Percentiles rank a stretch among this genome's conserved stretches.
Conservation (phyloP, 768 basidiomycete species). For the Collybia sp. region DNA sequence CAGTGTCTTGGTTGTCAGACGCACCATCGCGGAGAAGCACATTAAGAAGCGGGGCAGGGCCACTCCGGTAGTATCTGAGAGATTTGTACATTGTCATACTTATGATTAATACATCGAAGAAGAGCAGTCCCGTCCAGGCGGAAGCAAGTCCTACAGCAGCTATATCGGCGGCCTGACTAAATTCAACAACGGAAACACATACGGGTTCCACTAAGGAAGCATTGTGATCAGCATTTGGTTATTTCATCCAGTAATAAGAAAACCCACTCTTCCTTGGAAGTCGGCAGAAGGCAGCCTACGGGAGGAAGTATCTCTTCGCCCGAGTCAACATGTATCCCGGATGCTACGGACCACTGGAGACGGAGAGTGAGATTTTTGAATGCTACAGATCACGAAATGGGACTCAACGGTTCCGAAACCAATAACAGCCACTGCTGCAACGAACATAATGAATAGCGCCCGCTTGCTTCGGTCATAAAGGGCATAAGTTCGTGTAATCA, state of each 20-base stretch:
- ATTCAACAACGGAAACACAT: neutral
- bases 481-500: conserved; percentile 36
- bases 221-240: neutral
- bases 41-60: conserved; percentile 18
- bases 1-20: conserved; percentile 2
- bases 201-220: conserved; percentile 12
- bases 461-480: conserved; percentile 26
- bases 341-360: conserved; percentile 18
- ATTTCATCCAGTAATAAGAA: neutral
- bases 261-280: conserved; percentile 14
- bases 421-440: conserved; percentile 20
- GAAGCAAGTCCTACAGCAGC: conserved; percentile 23
- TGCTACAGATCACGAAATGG: neutral
- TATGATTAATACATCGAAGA: conserved; percentile 37
- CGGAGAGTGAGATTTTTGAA: neutral
- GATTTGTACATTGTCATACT: conserved; percentile 34
- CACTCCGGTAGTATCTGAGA: conserved; percentile 14
- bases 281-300: conserved; percentile 18
- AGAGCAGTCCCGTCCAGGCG: conserved; percentile 35
- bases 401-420: conserved; percentile 19
- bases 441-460: conserved; percentile 20
- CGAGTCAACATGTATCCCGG: conserved; percentile 2
- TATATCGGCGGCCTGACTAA: neutral
- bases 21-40: conserved; percentile 40
- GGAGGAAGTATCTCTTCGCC: neutral